A percentile compares a stretch with the other conserved stretches of the same genome.
These are phyloP conservation scores for Arthrobotrys sinensis DNA, from an alignment of 2,329 filamentous ascomycete genomes.

Conservation along the genomic window DNA sequence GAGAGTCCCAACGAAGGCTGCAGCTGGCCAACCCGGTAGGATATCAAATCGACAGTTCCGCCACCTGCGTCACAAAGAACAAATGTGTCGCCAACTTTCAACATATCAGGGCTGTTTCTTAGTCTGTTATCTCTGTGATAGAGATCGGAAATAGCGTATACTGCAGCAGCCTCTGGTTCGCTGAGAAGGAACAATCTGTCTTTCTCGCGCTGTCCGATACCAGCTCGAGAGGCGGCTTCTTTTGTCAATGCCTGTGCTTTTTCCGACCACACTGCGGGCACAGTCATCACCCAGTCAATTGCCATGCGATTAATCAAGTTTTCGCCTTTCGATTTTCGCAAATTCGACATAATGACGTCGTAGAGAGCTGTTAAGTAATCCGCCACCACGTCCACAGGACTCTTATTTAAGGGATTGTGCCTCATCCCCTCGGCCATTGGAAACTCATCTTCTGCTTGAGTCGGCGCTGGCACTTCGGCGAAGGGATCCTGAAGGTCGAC, in stretches of 20 bases:
- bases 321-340: constrained; percentile 69
- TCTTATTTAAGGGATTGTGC: constrained; percentile 61
- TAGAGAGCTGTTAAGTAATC: constrained; percentile 72
- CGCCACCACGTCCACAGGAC: constrained; percentile 67
- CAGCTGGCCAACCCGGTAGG: constrained; percentile 85
- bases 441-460: constrained; percentile 40
- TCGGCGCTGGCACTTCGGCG: constrained; percentile 20
- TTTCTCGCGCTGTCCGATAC: constrained; percentile 74
- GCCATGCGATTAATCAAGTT: constrained; percentile 69
- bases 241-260: constrained; percentile 72
- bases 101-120: constrained; percentile 54
- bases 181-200: constrained; percentile 63
- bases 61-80: constrained; percentile 76
- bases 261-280: constrained; percentile 75
- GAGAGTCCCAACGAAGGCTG: constrained; percentile 53
- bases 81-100: constrained; percentile 71
- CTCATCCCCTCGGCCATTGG: constrained; percentile 54
- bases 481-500: constrained; percentile 48
- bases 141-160: constrained; percentile 62
- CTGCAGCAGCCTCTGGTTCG: constrained; percentile 65
- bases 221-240: constrained; percentile 67
- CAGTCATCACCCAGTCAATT: constrained; percentile 73
- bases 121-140: constrained; percentile 47
- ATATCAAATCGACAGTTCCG: constrained; percentile 85
- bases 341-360: constrained; percentile 70